Percentiles rank a stretch among this genome's conserved stretches.
Evolutionary conservation across 1,139 yeast genomes (phyloP).

Genomic region (Kurtzmaniella quercitrusa): DNA sequence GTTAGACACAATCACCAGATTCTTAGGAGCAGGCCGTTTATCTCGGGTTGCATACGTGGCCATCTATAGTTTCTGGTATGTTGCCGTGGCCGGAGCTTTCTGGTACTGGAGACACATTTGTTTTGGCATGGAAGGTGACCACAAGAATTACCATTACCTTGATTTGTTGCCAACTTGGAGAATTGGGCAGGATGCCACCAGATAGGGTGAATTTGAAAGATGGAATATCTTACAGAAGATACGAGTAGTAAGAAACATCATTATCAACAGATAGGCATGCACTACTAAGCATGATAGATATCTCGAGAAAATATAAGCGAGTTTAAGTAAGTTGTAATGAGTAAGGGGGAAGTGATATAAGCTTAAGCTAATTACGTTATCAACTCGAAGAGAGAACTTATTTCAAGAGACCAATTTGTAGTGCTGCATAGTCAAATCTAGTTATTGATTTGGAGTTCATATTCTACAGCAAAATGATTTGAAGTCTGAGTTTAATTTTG

Average conservation of each 20-base stretch:
- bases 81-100: slow-evolving; percentile 62
- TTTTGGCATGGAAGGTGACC: slow-evolving; percentile 88
- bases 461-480: too few species aligned
- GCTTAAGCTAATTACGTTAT: too few species aligned
- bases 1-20: slow-evolving; percentile 58
- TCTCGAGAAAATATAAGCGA: background rate
- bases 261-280: background rate
- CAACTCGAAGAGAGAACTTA: too few species aligned
- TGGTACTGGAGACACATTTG: slow-evolving; percentile 72
- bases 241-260: background rate
- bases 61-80: slow-evolving; percentile 45
- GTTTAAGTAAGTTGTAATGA: background rate
- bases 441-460: too few species aligned
- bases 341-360: background rate
- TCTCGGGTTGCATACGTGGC: slow-evolving; percentile 24
- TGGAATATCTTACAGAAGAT: too few species aligned
- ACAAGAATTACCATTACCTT: slow-evolving; percentile 62
- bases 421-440: too few species aligned
- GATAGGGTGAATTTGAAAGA: slow-evolving; percentile 8
- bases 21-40: slow-evolving; percentile 27
- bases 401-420: background rate
- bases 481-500: too few species aligned
- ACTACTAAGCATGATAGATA: background rate
- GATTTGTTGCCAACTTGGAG: slow-evolving; percentile 78
- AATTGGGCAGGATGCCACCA: slow-evolving; percentile 36